Percentiles rank a stretch among this genome's conserved stretches.
Evolutionary conservation across 495 filamentous ascomycete genomes (phyloP).

Genomic region (Daldinia loculata): DNA sequence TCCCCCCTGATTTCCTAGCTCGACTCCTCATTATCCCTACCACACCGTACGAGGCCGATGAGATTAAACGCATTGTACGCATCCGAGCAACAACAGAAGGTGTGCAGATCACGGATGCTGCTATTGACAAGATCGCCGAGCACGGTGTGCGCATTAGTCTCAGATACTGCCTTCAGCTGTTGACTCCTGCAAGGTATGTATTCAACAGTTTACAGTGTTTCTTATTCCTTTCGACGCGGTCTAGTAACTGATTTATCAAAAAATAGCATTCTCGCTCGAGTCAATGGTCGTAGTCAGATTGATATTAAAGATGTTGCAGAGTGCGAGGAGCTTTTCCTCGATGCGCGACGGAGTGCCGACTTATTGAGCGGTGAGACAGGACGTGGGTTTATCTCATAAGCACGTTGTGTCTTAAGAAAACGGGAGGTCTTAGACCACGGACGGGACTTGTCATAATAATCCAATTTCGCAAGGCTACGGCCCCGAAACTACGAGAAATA

Average conservation of each 20-base stretch:
- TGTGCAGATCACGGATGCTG: slow-evolving; percentile 79
- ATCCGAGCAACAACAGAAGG: slow-evolving; percentile 83
- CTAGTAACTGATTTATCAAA: slow-evolving; percentile 7
- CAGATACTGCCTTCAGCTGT: slow-evolving; percentile 88
- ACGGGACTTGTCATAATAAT: slow-evolving; percentile 50
- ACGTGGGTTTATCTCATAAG: slow-evolving; percentile 66
- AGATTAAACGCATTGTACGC: slow-evolving; percentile 89
- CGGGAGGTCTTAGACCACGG: slow-evolving; percentile 29
- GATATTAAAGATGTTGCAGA: slow-evolving; percentile 86
- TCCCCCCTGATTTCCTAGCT: slow-evolving; percentile 90
- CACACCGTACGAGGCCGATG: slow-evolving; percentile 79
- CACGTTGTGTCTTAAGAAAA: slow-evolving; percentile 25
- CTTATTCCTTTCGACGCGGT: background rate
- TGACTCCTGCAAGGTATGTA: slow-evolving; percentile 78
- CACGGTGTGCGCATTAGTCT: slow-evolving; percentile 87
- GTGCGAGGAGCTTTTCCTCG: slow-evolving; percentile 88
- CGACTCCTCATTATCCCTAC: slow-evolving; percentile 96
- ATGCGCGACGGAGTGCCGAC: slow-evolving; percentile 82
- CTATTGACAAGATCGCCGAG: slow-evolving; percentile 83
- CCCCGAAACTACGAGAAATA: slow-evolving; percentile 39
- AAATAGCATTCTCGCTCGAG: slow-evolving; percentile 62
- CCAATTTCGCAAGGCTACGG: slow-evolving; percentile 46
- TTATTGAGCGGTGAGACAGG: slow-evolving; percentile 72
- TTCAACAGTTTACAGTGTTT: background rate
- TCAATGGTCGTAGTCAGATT: slow-evolving; percentile 76